These are phyloP conservation scores for Sphaerosporella brunnea DNA, from an alignment of 495 filamentous ascomycete genomes.

Conservation along the genomic window DNA sequence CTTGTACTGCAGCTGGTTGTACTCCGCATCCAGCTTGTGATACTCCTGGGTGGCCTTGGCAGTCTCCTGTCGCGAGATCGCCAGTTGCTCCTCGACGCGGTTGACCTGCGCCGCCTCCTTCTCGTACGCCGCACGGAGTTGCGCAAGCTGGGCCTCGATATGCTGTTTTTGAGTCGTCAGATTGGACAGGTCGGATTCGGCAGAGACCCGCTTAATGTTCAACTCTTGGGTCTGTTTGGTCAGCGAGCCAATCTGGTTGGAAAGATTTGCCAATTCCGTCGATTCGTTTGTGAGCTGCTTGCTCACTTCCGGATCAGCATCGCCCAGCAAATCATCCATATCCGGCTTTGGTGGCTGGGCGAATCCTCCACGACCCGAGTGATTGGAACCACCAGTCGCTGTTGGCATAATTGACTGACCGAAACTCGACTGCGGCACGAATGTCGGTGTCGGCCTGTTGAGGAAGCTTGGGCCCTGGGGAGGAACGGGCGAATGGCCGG, in stretches of 20 bases:
- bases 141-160: constrained; percentile 69
- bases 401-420: constrained; percentile 67
- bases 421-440: constrained; percentile 77
- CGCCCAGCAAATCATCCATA: constrained; percentile 83
- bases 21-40: constrained; percentile 59
- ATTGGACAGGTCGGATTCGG: constrained; percentile 62
- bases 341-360: constrained; percentile 30
- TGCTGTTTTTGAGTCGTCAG: constrained; percentile 72
- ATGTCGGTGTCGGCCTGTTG: constrained; percentile 61
- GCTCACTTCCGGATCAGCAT: constrained; percentile 75
- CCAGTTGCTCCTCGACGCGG: constrained; percentile 64
- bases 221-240: constrained; percentile 87
- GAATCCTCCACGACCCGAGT: constrained; percentile 26
- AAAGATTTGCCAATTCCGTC: constrained; percentile 85
- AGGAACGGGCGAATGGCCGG: constrained; percentile 32
- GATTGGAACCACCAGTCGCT: constrained; percentile 51
- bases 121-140: constrained; percentile 74
- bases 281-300: constrained; percentile 77
- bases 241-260: constrained; percentile 78
- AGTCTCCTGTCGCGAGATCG: constrained; percentile 55
- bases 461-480: constrained; percentile 30
- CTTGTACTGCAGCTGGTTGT: constrained; percentile 71
- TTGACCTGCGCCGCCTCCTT: constrained; percentile 78
- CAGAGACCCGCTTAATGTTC: constrained; percentile 55
- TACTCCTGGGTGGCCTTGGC: constrained; percentile 66